Percentiles rank a stretch among this genome's conserved stretches.
phyloP scores from a whole-genome alignment of 2,329 filamentous ascomycete genomes.

The Trichophaea hybrida region DNA sequence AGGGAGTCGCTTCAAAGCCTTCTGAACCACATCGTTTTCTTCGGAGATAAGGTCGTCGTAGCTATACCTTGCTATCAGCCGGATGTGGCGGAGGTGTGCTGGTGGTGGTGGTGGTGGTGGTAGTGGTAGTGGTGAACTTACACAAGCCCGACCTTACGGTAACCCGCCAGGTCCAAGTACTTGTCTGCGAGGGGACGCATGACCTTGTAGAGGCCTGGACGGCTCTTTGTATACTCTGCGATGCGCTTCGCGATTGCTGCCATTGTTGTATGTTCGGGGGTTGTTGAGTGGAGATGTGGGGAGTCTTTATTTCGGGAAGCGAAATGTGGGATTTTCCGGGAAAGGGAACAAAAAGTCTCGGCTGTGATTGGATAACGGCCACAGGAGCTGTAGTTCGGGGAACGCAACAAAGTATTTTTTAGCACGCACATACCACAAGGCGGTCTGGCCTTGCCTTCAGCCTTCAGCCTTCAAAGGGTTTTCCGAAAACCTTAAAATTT shows the following conservation, averaged over 20 bases:
- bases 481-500: too few species aligned
- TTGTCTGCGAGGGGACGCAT: constrained; percentile 45
- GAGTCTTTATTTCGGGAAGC: too few species aligned
- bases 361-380: not conserved
- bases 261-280: not conserved
- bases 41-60: constrained; percentile 91
- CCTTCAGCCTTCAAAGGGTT: too few species aligned
- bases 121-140: constrained; percentile 34
- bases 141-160: constrained; percentile 84
- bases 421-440: too few species aligned
- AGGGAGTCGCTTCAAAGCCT: constrained; percentile 77
- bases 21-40: constrained; percentile 73
- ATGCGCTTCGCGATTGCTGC: constrained; percentile 29
- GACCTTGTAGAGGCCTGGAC: constrained; percentile 70
- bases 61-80: constrained; percentile 37
- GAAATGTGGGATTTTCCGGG: too few species aligned
- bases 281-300: not conserved
- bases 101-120: not conserved
- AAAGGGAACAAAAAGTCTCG: not conserved
- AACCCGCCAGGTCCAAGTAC: constrained; percentile 81
- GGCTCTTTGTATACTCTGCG: constrained; percentile 62
- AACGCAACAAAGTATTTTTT: too few species aligned
- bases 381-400: not conserved
- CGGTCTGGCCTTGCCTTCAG: too few species aligned
- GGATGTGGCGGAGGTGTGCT: not conserved